phyloP scores from a whole-genome alignment of 441 rosid species.

The Euphorbia schlechtendalii region DNA sequence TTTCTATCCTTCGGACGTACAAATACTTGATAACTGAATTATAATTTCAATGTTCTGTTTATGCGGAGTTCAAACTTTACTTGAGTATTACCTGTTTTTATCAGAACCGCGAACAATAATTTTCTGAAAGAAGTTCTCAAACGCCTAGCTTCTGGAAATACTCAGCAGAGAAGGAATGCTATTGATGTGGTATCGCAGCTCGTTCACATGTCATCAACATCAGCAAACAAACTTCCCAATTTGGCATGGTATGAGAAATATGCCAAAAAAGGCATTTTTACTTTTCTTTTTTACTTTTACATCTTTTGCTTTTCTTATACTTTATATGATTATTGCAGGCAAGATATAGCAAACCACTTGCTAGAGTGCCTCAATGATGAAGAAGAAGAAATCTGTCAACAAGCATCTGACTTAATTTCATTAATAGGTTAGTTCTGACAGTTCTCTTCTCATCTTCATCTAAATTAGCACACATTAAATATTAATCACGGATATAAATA shows the following conservation, averaged over 20 bases:
- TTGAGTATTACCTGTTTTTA: slow-evolving; percentile 24
- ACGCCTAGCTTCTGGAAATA: slow-evolving; percentile 62
- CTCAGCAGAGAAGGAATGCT: slow-evolving; percentile 66
- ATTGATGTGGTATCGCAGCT: slow-evolving; percentile 72
- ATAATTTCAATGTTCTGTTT: slow-evolving; percentile 14
- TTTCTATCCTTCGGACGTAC: slow-evolving; percentile 14
- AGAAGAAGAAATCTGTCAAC: slow-evolving; percentile 48
- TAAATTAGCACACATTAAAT: neutral
- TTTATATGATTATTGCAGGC: slow-evolving; percentile 42
- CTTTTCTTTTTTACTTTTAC: slow-evolving; percentile 24
- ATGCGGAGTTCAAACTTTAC: slow-evolving; percentile 29
- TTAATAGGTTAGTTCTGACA: slow-evolving; percentile 48
- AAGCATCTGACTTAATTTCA: slow-evolving; percentile 51
- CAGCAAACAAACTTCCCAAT: slow-evolving; percentile 35
- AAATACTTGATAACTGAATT: slow-evolving; percentile 7
- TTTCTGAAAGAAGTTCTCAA: slow-evolving; percentile 67
- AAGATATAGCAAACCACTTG: slow-evolving; percentile 55
- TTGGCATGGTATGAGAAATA: slow-evolving; percentile 47
- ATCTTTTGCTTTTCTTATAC: slow-evolving; percentile 13
- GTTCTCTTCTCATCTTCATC: neutral
- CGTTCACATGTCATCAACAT: slow-evolving; percentile 36
- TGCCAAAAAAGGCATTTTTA: slow-evolving; percentile 9
- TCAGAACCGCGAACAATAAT: slow-evolving; percentile 46
- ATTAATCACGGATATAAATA: neutral
- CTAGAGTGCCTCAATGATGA: slow-evolving; percentile 54